A percentile compares a stretch with the other conserved stretches of the same genome.
These are phyloP conservation scores for Fusarium sp. DNA, from an alignment of 2,329 filamentous ascomycete species.

Conservation along the genomic window DNA sequence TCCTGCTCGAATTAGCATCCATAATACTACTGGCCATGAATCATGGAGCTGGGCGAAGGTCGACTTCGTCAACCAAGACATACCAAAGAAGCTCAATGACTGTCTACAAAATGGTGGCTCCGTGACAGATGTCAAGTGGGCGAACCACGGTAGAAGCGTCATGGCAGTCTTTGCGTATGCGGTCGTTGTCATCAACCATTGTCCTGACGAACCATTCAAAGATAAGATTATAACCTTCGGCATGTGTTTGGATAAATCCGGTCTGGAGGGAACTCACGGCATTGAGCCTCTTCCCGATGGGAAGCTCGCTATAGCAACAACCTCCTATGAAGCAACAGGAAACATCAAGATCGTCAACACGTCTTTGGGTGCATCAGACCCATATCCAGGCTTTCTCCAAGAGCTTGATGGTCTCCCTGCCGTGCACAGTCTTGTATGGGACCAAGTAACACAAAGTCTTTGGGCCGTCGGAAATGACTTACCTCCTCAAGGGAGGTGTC, in stretches of 20 bases:
- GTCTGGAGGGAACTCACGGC: neutral
- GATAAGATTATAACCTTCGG: neutral
- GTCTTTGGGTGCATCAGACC: neutral
- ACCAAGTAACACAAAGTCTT: neutral
- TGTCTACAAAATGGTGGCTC: neutral
- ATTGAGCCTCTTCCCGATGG: neutral
- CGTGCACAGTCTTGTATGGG: neutral
- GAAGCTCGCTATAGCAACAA: neutral
- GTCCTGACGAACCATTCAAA: neutral
- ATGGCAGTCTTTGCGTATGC: neutral
- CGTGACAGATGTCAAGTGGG: neutral
- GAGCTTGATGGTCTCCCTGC: neutral
- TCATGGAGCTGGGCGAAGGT: neutral
- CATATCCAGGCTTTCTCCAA: neutral
- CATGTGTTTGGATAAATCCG: neutral
- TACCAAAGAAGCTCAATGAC: neutral
- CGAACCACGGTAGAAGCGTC: neutral
- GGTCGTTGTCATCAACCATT: neutral
- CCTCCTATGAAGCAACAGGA: neutral
- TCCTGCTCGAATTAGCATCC: neutral
- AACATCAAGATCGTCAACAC: neutral
- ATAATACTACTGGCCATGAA: rapidly evolving
- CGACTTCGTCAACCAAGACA: neutral
- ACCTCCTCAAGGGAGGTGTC: neutral
- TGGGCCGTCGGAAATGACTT: neutral